These are phyloP conservation scores for Cladophialophora psammophila DNA, from an alignment of 2,329 filamentous ascomycete genomes.

Conservation along the genomic window DNA sequence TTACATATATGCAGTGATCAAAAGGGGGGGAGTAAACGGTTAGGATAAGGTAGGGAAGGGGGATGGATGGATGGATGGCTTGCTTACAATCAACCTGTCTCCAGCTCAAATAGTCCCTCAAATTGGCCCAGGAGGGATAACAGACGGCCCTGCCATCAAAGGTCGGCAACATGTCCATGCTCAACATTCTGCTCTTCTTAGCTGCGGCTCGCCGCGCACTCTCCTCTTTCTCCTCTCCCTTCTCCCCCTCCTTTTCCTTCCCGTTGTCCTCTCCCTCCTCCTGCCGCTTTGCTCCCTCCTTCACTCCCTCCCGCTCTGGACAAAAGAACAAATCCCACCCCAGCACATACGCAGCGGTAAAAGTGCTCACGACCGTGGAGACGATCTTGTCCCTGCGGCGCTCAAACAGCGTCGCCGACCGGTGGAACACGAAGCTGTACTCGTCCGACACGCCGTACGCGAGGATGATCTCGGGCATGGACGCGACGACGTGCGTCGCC, in stretches of 20 bases:
- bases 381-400: constrained; percentile 87
- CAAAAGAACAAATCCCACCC: constrained; percentile 64
- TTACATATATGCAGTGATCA: no score
- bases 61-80: background rate
- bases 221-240: constrained; percentile 2
- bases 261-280: background rate
- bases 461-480: constrained; percentile 83
- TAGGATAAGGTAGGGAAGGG: background rate
- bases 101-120: constrained; percentile 97
- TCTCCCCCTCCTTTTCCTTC: background rate
- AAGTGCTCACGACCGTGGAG: constrained; percentile 89
- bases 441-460: constrained; percentile 96
- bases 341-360: constrained; percentile 88
- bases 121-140: constrained; percentile 81
- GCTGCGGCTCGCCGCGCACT: constrained; percentile 49
- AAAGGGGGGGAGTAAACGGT: background rate
- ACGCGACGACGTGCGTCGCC: constrained; percentile 81
- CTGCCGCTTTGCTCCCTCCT: no score
- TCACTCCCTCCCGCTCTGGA: no score
- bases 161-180: constrained; percentile 74
- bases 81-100: constrained; percentile 89
- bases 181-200: constrained; percentile 54
- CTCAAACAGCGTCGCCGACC: constrained; percentile 82
- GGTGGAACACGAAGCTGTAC: constrained; percentile 91
- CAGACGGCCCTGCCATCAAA: constrained; percentile 93